Conservation (phyloP, 179 eudicot species). For the Spergularia azorica region DNA sequence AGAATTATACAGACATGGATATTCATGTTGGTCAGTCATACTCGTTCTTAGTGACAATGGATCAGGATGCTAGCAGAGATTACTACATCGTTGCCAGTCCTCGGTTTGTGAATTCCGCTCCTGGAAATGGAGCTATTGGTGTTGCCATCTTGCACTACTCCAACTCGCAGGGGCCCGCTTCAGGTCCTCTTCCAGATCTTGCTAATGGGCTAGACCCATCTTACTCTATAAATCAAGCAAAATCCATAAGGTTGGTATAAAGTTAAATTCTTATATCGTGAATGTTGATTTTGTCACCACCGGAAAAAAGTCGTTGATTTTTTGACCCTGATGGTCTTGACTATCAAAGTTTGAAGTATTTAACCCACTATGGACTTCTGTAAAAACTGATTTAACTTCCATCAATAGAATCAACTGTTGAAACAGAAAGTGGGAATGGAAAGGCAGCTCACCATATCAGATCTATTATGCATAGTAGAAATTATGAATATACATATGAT, state of each 20-base stretch:
- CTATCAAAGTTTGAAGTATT: not conserved
- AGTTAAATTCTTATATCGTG: slow-evolving; percentile 10
- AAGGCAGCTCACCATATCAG: not conserved
- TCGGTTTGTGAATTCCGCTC: slow-evolving; percentile 70
- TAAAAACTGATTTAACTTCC: not conserved
- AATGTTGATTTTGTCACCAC: not conserved
- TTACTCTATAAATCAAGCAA: slow-evolving; percentile 98
- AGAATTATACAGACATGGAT: slow-evolving; percentile 89
- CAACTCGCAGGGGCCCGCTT: slow-evolving; percentile 87
- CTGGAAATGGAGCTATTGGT: slow-evolving; percentile 57
- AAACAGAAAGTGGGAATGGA: not conserved
- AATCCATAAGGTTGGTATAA: slow-evolving; percentile 83
- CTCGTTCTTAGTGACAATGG: slow-evolving; percentile 94
- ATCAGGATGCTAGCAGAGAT: slow-evolving; percentile 81
- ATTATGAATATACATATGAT: not conserved
- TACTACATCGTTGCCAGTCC: slow-evolving; percentile 96
- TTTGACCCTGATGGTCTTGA: not conserved
- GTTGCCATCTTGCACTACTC: slow-evolving; percentile 89
- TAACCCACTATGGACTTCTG: not conserved
- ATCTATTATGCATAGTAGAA: not conserved
- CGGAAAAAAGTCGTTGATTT: not conserved
- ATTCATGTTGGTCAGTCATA: slow-evolving; percentile 96
- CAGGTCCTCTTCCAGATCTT: slow-evolving; percentile 98
- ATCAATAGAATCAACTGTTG: too few species aligned
- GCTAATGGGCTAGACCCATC: slow-evolving; percentile 70